phyloP scores from a whole-genome alignment of 108 stramenopile genomes.

The Chaetoceros tenuissimus region DNA sequence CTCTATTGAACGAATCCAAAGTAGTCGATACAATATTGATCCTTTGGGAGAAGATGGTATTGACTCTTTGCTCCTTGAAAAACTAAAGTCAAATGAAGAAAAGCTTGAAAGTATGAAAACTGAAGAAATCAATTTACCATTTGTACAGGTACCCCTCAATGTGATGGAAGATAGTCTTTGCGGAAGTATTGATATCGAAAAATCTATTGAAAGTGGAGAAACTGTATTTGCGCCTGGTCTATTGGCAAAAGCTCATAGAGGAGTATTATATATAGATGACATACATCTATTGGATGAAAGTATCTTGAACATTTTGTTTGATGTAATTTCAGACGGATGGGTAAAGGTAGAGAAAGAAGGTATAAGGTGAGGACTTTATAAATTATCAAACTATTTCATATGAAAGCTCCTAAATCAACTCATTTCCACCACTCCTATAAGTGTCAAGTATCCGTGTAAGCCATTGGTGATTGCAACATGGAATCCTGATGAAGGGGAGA shows the following conservation, averaged over 20 bases:
- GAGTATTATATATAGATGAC: conserved; percentile 93
- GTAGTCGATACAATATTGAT: conserved; percentile 49
- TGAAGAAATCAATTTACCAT: conserved; percentile 47
- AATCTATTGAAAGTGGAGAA: conserved; percentile 84
- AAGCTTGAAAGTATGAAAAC: conserved; percentile 32
- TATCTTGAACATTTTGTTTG: conserved; percentile 86
- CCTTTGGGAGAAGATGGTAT: conserved; percentile 28
- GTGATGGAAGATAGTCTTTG: conserved; percentile 96
- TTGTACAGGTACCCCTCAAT: conserved; percentile 93
- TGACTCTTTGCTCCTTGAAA: conserved; percentile 35
- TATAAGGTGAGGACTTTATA: conserved; percentile 4
- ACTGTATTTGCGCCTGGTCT: conserved; percentile 92
- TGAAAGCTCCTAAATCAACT: neutral
- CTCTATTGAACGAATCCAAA: conserved; percentile 28
- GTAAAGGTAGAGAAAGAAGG: conserved; percentile 57
- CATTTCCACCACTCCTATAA: conserved; percentile 10
- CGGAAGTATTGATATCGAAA: conserved; percentile 91
- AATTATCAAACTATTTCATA: neutral
- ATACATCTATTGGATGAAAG: conserved; percentile 94
- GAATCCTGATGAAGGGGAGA: conserved; percentile 74
- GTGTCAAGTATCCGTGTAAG: conserved; percentile 51
- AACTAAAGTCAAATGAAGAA: conserved; percentile 22
- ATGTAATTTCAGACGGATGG: conserved; percentile 83
- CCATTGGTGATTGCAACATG: conserved; percentile 59
- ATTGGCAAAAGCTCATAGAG: conserved; percentile 91